Evolutionary conservation across 176 grass and related monocot species (phyloP).

Genomic region (Eremochloa ophiuroides): DNA sequence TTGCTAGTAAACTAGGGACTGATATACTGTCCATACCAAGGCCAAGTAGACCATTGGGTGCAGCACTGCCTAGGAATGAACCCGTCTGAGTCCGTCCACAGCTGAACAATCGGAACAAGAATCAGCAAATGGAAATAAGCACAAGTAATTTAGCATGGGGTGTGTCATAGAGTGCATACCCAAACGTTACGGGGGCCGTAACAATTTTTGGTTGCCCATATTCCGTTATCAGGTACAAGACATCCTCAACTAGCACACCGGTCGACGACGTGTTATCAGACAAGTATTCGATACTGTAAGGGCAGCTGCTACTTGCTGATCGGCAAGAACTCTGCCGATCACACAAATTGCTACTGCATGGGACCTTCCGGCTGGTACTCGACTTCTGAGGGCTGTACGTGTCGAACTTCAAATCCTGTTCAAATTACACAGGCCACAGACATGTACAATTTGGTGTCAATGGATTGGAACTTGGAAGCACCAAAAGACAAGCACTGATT

Average conservation of each 20-base stretch:
- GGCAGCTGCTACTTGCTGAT: conserved; percentile 51
- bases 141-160: background rate
- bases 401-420: conserved; percentile 50
- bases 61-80: conserved; percentile 59
- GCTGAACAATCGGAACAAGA: conserved; percentile 46
- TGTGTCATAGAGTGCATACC: conserved; percentile 42
- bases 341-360: conserved; percentile 68
- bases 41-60: conserved; percentile 83
- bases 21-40: conserved; percentile 75
- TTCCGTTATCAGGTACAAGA: conserved; percentile 62
- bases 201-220: conserved; percentile 31
- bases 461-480: too few relatives aligned
- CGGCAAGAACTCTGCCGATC: conserved; percentile 36
- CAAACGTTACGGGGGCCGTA: conserved; percentile 69
- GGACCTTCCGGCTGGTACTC: conserved; percentile 58
- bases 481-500: too few relatives aligned
- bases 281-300: conserved; percentile 58
- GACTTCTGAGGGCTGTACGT: conserved; percentile 60
- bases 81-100: conserved; percentile 81
- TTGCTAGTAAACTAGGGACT: conserved; percentile 75
- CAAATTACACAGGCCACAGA: background rate
- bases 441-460: background rate
- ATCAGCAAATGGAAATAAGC: background rate
- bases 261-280: conserved; percentile 78
- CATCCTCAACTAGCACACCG: conserved; percentile 78